Conservation (phyloP, 2,329 filamentous ascomycete species). For the Thermochaetoides dissita region DNA sequence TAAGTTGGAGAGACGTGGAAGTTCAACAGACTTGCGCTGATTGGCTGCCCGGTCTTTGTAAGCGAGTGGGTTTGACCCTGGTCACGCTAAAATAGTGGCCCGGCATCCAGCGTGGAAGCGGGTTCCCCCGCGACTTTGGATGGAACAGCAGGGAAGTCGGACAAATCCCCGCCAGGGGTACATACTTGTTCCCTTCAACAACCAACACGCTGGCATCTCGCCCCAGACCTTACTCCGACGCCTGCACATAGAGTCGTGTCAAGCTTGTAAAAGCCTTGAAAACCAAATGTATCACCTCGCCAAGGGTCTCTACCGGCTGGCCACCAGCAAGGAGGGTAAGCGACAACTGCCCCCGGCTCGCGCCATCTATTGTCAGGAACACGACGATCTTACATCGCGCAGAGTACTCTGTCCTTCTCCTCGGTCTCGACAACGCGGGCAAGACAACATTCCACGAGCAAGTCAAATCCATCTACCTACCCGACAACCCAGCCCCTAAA, state of each 20-base stretch:
- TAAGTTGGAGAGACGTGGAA: too few relatives aligned
- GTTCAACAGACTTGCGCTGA: too few relatives aligned
- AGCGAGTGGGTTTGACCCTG: too few relatives aligned
- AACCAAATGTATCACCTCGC: constrained; percentile 47
- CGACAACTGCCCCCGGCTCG: neutral
- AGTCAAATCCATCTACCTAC: constrained; percentile 75
- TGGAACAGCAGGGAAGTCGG: too few relatives aligned
- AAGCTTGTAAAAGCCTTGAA: neutral
- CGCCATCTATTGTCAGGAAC: neutral
- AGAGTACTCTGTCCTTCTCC: constrained; percentile 96
- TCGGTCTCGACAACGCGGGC: constrained; percentile 94
- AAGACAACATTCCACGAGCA: constrained; percentile 97
- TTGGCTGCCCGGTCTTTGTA: too few relatives aligned
- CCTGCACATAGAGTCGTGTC: neutral
- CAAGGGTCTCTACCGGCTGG: constrained; percentile 87
- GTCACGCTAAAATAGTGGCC: too few relatives aligned
- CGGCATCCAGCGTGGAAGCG: too few relatives aligned
- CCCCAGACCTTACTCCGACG: neutral
- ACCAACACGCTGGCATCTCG: too few relatives aligned
- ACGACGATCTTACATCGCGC: constrained; percentile 1
- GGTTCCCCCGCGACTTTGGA: too few relatives aligned
- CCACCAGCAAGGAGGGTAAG: constrained; percentile 87
- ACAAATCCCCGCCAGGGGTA: too few relatives aligned
- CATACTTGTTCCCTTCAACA: too few relatives aligned
- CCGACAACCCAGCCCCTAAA: constrained; percentile 47